Percentiles rank a stretch among this genome's conserved stretches.
Evolutionary conservation across 2,329 filamentous ascomycete species (phyloP).

Genomic region (Epichloe festucae): DNA sequence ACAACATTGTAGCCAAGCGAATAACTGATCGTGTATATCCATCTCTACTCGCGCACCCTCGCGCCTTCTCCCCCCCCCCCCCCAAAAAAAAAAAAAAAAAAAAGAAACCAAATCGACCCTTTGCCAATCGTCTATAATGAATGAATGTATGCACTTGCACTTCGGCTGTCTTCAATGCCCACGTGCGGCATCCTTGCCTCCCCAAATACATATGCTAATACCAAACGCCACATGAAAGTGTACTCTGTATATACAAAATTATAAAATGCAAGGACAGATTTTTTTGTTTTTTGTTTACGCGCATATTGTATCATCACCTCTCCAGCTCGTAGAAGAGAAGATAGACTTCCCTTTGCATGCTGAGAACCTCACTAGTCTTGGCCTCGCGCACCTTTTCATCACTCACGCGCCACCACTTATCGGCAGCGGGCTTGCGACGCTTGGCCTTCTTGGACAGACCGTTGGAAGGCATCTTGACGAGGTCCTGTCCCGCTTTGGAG

Average conservation of each 20-base stretch:
- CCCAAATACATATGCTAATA: not conserved
- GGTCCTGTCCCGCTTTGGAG: slow-evolving; percentile 18
- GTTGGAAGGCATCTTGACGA: slow-evolving; percentile 10
- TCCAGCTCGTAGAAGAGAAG: slow-evolving; percentile 91
- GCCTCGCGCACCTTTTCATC: slow-evolving; percentile 94
- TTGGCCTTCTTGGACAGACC: slow-evolving; percentile 26
- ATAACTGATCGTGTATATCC: too few species aligned
- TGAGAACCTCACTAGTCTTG: slow-evolving; percentile 79
- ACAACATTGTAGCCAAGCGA: too few species aligned
- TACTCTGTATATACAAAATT: not conserved
- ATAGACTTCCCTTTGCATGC: slow-evolving; percentile 94
- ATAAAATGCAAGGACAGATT: not conserved
- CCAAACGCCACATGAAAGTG: not conserved
- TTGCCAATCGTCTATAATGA: not conserved
- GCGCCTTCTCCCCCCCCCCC: too few species aligned
- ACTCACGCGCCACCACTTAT: slow-evolving; percentile 93
- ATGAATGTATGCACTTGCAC: not conserved
- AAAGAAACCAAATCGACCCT: too few species aligned
- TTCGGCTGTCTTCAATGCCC: not conserved
- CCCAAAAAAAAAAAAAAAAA: too few species aligned
- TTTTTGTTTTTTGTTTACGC: too few species aligned
- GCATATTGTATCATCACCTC: slow-evolving; percentile 19
- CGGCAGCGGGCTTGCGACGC: slow-evolving; percentile 44
- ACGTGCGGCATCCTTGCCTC: not conserved
- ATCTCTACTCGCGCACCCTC: too few species aligned